These are phyloP conservation scores for Dujonia santamariae DNA, from an alignment of 1,139 yeast genomes.

Conservation along the genomic window DNA sequence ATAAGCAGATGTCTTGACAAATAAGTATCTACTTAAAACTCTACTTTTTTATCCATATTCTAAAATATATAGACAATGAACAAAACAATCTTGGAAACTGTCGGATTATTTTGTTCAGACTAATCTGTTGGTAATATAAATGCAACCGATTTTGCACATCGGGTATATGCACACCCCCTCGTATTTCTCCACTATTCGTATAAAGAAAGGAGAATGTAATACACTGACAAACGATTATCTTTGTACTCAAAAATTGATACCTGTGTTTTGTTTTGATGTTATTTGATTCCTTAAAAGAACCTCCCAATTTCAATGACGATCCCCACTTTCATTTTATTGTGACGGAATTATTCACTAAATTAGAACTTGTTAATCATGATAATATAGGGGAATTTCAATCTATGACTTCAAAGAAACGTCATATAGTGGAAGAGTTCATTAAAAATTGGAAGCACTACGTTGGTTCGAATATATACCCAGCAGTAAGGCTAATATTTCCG, in stretches of 20 bases:
- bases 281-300: slow-evolving; percentile 11
- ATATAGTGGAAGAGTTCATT: slow-evolving; percentile 46
- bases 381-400: slow-evolving; percentile 25
- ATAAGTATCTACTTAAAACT: no score
- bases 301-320: slow-evolving; percentile 11
- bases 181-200: not conserved
- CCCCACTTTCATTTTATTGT: slow-evolving; percentile 30
- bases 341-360: slow-evolving; percentile 29
- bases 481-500: slow-evolving; percentile 61
- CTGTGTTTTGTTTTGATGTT: no score
- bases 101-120: no score
- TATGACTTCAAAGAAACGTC: slow-evolving; percentile 28
- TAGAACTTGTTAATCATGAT: slow-evolving; percentile 28
- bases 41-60: no score
- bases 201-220: no score
- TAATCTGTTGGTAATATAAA: no score
- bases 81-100: no score
- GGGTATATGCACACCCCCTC: not conserved
- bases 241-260: no score
- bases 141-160: not conserved
- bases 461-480: slow-evolving; percentile 71
- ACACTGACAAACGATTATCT: no score
- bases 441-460: slow-evolving; percentile 60
- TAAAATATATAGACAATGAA: no score
- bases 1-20: no score